Percentiles rank a stretch among this genome's conserved stretches.
phyloP scores from a whole-genome alignment of 495 filamentous ascomycete species.

The Penicillium flavigenum region DNA sequence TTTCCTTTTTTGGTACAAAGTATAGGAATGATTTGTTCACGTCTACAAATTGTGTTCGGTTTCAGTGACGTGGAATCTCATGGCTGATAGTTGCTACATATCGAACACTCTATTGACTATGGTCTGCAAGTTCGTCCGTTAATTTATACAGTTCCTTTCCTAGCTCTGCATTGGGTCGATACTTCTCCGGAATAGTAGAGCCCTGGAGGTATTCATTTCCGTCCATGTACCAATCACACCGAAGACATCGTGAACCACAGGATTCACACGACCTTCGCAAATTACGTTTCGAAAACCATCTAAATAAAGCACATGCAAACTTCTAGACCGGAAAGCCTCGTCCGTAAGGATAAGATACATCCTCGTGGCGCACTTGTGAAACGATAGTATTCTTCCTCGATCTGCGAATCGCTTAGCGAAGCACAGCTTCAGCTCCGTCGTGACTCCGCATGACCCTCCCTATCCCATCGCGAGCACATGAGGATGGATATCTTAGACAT shows the following conservation, averaged over 20 bases:
- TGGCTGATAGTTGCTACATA: neutral
- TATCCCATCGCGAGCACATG: too few species aligned
- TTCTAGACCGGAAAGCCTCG: constrained; percentile 7
- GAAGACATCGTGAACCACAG: constrained; percentile 1
- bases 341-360: constrained; percentile 12
- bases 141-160: constrained; percentile 13
- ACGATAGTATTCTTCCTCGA: too few species aligned
- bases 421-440: too few species aligned
- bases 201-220: constrained; percentile 5
- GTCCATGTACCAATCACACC: constrained; percentile 8
- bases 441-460: too few species aligned
- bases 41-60: neutral
- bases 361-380: neutral
- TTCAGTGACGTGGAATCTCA: neutral
- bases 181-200: constrained; percentile 8
- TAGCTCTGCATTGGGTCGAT: constrained; percentile 9
- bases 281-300: constrained; percentile 10
- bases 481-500: too few species aligned
- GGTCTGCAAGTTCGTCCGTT: neutral
- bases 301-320: constrained; percentile 7
- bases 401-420: too few species aligned
- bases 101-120: too few species aligned
- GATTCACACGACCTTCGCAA: constrained; percentile 11
- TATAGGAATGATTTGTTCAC: neutral
- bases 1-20: neutral